phyloP scores from a whole-genome alignment of 2,329 filamentous ascomycete species.

The Apiospora hydei region DNA sequence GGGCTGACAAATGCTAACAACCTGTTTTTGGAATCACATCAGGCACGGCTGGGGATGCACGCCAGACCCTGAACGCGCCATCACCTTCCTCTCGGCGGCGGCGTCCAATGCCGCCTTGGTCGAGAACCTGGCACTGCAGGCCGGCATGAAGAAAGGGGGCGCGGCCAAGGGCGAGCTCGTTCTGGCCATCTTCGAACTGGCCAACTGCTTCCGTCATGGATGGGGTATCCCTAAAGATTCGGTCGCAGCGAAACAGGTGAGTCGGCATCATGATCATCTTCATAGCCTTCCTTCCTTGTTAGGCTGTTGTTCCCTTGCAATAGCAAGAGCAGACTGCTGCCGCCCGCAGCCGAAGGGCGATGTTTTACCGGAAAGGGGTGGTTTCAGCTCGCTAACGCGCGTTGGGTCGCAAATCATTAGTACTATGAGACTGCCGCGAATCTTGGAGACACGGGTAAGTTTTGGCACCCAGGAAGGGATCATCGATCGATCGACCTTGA shows the following conservation, averaged over 20 bases:
- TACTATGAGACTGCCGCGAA: constrained; percentile 99
- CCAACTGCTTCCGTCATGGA: constrained; percentile 90
- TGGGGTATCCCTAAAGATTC: constrained; percentile 92
- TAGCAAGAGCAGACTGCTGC: not conserved
- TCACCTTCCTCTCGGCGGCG: constrained; percentile 86
- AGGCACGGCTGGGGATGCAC: constrained; percentile 94
- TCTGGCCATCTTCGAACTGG: constrained; percentile 94
- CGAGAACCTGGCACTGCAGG: constrained; percentile 83
- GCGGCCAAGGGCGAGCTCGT: constrained; percentile 96
- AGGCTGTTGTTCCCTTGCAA: not conserved
- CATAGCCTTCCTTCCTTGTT: constrained; percentile 1
- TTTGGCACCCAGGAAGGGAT: constrained; percentile 10
- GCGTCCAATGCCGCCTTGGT: constrained; percentile 89
- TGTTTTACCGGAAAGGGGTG: not conserved
- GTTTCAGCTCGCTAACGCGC: not conserved
- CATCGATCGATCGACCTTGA: constrained; percentile 34
- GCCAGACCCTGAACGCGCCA: constrained; percentile 74
- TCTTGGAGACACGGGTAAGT: constrained; percentile 81
- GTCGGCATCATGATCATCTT: constrained; percentile 35
- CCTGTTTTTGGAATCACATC: constrained; percentile 27
- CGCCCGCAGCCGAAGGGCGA: not conserved
- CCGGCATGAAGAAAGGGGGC: constrained; percentile 91
- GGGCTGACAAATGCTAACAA: constrained; percentile 4
- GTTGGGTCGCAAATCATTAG: constrained; percentile 51
- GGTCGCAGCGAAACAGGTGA: constrained; percentile 77